Evolutionary conservation across 192 early-diverging fungal species (phyloP), one percentile per base, ranked within the genome.

Genomic region (Podila epicladia): DNA sequence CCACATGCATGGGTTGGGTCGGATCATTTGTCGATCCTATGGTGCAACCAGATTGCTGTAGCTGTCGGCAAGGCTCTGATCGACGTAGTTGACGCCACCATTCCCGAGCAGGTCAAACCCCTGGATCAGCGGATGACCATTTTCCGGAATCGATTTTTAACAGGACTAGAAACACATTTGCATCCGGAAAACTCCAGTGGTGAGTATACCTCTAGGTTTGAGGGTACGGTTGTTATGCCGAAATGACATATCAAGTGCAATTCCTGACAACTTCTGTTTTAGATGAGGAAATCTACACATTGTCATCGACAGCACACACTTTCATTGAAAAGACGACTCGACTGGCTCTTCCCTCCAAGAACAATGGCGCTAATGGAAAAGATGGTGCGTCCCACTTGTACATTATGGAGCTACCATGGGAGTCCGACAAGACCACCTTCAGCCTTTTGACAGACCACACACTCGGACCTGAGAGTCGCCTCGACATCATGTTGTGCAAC

Each of bases 11-110:
- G 97, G 97, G 91, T 92, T 28, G 90, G 93, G 24, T 87, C 91
- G 55, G 95, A 96, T 74, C 97, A 99, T 80, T 89, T 93, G 65
- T 90, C 90, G 35, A 93, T 96, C 33, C 74, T 99, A 64, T 97
- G 95, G 94, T 99, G 98, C 62, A 93, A 93, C 69, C 98, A 99
- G 84, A 85, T 98, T 64, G 89, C 90, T 15, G 83, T 85, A 17
- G 89, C 91, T 49, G 73, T 95, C 33, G 87, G 90, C 9, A 72
- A 72, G 6, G 82, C 90, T 48, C 65, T 95, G 83, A 69, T 92
- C 17, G 84, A 85, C 31, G 83, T 93, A 64, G 90, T 93, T 48
- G 92, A 95, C 72, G 85, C 87, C 5, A 86, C 88, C 22, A 85
- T 78, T 51, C 82, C 86, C 4, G 75, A 85, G 28, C 93, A 95